Evolutionary conservation across 192 early-diverging fungal genomes (phyloP), one percentile per base, ranked within the genome.

Genomic region (Backusella morwellensis): DNA sequence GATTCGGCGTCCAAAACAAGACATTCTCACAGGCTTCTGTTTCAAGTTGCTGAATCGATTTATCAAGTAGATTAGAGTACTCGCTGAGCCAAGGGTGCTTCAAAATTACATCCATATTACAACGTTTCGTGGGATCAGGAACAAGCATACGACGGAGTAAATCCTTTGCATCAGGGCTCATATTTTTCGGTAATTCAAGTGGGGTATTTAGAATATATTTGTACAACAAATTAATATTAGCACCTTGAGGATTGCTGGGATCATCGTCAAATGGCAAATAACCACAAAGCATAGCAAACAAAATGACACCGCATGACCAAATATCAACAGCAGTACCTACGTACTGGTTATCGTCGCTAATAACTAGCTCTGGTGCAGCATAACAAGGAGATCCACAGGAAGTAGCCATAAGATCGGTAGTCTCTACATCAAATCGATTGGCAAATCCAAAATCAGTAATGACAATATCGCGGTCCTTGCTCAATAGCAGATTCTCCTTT

Each of bases 381-480:
- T 99, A 99, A 81, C 97, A 98, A 19, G 98, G 98, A 77, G 95
- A 96, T 17, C 98, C 97, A 80, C 97, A 98, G 47, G 92, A 95
- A 4, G 97, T 98, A 9, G 92, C 87, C 88, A 99, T 92, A 54
- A 97, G 82, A 76, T 95, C 91, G 79, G 87, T 85, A 68, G 87
- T 85, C 1, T 91, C 85, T 12, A 85, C 83, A 34, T 88, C 83
- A 68, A 94, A 93, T 81, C 93, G 91, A 80, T 96, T 97, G 38
- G 97, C 97, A 83, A 99, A 99, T 26, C 97, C 97, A 92, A 99
- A 99, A 81, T 99, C 97, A 7, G 97, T 96, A 82, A 99, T 97
- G 79, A 96, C 94, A 70, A 99, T 91, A 78, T 99, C 95, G 54
- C 93, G 88, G 74, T 97, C 88, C 63, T 88, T 89, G 84, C 97